phyloP scores from a whole-genome alignment of 78 protist species.

The Dictyostelium capitatum region DNA sequence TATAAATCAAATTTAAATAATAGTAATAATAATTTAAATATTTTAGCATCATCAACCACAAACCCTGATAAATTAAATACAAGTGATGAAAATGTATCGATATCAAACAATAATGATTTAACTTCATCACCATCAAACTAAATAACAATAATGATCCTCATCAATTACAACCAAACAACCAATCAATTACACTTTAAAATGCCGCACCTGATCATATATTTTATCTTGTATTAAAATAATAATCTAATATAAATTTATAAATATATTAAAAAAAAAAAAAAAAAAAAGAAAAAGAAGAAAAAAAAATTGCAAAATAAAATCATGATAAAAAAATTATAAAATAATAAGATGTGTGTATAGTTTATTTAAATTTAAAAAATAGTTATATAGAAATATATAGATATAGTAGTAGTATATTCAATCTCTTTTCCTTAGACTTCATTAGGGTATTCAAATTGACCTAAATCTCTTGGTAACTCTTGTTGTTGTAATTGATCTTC shows the following conservation, averaged over 20 bases:
- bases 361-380: neutral
- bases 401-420: neutral
- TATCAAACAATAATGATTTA: neutral
- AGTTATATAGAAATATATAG: neutral
- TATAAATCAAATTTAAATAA: conserved; percentile 27
- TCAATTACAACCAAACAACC: neutral
- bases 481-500: neutral
- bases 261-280: neutral
- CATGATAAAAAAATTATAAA: neutral
- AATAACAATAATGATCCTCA: too few relatives aligned
- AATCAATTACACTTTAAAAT: neutral
- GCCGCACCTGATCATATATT: too few relatives aligned
- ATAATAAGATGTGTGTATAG: neutral
- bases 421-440: neutral
- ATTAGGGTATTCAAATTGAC: neutral
- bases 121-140: neutral
- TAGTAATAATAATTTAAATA: neutral
- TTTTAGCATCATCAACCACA: conserved; percentile 9
- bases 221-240: too few relatives aligned
- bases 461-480: neutral
- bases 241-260: too few relatives aligned
- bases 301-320: neutral
- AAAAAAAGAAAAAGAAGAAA: neutral
- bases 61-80: conserved; percentile 10
- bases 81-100: neutral